Evolutionary conservation across 495 filamentous ascomycete species (phyloP), one percentile per base, ranked within the genome.

Genomic region (Aspergillus bridgeri): DNA sequence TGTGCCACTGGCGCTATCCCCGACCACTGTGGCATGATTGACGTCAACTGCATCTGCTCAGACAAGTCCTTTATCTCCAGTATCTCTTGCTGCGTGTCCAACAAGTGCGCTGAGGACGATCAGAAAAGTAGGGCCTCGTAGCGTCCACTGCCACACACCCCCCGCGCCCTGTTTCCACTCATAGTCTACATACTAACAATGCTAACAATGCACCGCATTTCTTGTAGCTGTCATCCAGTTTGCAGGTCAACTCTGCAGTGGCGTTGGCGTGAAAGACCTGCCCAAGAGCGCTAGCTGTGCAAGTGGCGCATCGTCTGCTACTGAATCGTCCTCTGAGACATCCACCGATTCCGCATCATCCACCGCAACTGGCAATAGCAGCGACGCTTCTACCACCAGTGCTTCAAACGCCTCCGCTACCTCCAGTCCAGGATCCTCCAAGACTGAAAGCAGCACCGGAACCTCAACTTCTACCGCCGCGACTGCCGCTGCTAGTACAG

Each of bases 21-120:
- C 6, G 19, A 47, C 7, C 72, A 71, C 57, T 92, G 89, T 71
- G 70, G 75, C 15, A 53, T 61, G 17, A 63, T 79, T 48, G 81
- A 91, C 56, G 66, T 84, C 59, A 62, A 69, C 42, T 95, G 91
- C 68, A 90, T 92, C 63, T 95, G 91, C 74, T 62, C 57, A 11
- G 74, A 81, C 68, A 61, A 68, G 6, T 65, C 67, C 8, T 89
- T 89, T 75, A 76, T 96, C 56, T 61, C 47, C 38, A 60, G 70
- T 29, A 83, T 94, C 56, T 72, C 83, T 25, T 89, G 86, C 76
- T 96, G 91, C 67, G 75, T 95, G 6, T 65, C 69, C 22, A 65
- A 62, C 3, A 66, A 56, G 9, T 96, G 91, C 71, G 59, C 67
- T 46, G 7, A 57, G 1, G 67, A 69, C 0, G 86, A 89, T 42